Conservation (phyloP, 116 monocot genomes). For the Zostera marina region DNA sequence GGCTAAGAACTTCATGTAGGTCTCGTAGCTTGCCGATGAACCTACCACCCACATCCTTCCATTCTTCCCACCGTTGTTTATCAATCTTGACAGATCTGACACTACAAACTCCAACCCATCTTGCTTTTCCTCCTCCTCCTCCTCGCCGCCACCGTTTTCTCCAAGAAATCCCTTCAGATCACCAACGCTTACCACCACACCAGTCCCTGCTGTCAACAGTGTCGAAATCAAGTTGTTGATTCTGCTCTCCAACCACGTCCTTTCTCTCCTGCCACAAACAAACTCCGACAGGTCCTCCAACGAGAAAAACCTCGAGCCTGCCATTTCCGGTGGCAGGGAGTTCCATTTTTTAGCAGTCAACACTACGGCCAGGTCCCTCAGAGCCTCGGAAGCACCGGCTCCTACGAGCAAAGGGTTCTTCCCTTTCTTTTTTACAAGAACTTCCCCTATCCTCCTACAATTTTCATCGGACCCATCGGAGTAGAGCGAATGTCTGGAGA, state of each 20-base stretch:
- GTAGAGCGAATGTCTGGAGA: conserved; percentile 5
- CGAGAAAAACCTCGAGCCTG: conserved; percentile 26
- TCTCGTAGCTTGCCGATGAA: conserved; percentile 61
- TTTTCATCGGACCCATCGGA: conserved; percentile 40
- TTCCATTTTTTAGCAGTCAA: conserved; percentile 26
- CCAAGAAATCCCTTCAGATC: conserved; percentile 62
- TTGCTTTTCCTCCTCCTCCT: conserved; percentile 9
- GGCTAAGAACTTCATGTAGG: conserved; percentile 68
- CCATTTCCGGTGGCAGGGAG: conserved; percentile 27
- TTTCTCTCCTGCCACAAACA: not conserved
- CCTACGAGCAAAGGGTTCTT: conserved; percentile 81
- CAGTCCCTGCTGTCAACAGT: conserved; percentile 8
- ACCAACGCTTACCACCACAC: conserved; percentile 52
- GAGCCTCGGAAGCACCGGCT: conserved; percentile 14
- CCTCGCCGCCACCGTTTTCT: conserved; percentile 6
- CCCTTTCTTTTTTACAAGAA: conserved; percentile 21
- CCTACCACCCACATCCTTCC: conserved; percentile 63
- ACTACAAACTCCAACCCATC: conserved; percentile 23
- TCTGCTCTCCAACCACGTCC: conserved; percentile 4
- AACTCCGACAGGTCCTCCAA: conserved; percentile 21
- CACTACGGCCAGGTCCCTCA: conserved; percentile 21
- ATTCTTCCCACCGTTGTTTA: conserved; percentile 12
- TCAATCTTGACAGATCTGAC: conserved; percentile 37
- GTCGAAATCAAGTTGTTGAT: conserved; percentile 18
- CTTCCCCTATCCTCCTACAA: conserved; percentile 56